Conservation (phyloP, 2,329 filamentous ascomycete species). For the Calonectria pteridis region DNA sequence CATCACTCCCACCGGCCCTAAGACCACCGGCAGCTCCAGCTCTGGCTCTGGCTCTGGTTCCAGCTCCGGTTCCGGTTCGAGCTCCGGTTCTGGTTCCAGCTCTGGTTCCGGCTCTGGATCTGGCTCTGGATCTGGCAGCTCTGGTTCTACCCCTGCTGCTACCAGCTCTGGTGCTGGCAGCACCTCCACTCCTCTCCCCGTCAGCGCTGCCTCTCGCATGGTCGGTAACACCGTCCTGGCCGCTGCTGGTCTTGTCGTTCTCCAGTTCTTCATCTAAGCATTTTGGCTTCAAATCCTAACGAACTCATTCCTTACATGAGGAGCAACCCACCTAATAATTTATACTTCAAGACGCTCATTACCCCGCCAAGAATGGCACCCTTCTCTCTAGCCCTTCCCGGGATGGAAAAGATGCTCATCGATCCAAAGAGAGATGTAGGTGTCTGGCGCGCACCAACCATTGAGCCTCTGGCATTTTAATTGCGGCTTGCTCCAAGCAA, state of each 20-base stretch:
- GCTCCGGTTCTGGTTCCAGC: slow-evolving; percentile 16
- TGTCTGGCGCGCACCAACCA: slow-evolving; percentile 37
- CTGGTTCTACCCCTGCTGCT: slow-evolving; percentile 24
- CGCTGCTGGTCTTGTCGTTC: slow-evolving; percentile 45
- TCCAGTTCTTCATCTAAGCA: slow-evolving; percentile 48
- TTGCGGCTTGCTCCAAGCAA: slow-evolving; percentile 36
- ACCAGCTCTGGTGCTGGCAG: slow-evolving; percentile 24
- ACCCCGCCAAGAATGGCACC: slow-evolving; percentile 40
- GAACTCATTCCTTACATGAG: slow-evolving; percentile 37
- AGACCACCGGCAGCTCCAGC: slow-evolving; percentile 25
- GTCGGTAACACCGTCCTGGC: slow-evolving; percentile 45
- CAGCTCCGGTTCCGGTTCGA: slow-evolving; percentile 22
- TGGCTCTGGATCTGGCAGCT: slow-evolving; percentile 28
- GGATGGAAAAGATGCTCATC: slow-evolving; percentile 22
- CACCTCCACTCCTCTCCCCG: slow-evolving; percentile 38
- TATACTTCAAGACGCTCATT: slow-evolving; percentile 47
- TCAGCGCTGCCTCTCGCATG: slow-evolving; percentile 44
- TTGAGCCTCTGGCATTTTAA: slow-evolving; percentile 40
- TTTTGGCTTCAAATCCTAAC: slow-evolving; percentile 44
- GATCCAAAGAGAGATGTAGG: slow-evolving; percentile 14
- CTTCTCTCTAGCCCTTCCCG: slow-evolving; percentile 30
- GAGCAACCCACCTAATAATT: slow-evolving; percentile 49
- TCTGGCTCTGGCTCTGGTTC: slow-evolving; percentile 29
- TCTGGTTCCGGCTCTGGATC: slow-evolving; percentile 27
- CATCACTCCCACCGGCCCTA: slow-evolving; percentile 25